These are phyloP conservation scores for Ensete glaucum DNA, from an alignment of 176 grass and related monocot genomes.

Conservation along the genomic window DNA sequence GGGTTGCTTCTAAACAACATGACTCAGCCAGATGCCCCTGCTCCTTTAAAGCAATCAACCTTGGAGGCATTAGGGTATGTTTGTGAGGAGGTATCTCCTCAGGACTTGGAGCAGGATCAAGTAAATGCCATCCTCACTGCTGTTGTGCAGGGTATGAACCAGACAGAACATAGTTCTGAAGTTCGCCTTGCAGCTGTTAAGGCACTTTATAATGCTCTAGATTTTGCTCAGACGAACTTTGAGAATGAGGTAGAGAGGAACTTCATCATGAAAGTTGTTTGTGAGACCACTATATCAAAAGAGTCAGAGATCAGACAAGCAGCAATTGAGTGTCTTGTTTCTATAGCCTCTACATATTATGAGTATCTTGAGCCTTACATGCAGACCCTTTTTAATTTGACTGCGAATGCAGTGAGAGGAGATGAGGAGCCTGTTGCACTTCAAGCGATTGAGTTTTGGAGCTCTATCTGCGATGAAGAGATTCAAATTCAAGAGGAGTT, in stretches of 20 bases:
- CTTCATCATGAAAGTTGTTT: conserved; percentile 89
- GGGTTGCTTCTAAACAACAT: conserved; percentile 54
- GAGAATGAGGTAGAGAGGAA: conserved; percentile 87
- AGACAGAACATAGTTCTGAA: conserved; percentile 48
- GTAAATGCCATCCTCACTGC: conserved; percentile 77
- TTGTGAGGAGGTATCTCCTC: conserved; percentile 78
- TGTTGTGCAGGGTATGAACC: conserved; percentile 77
- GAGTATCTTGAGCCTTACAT: conserved; percentile 56
- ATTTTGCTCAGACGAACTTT: conserved; percentile 83
- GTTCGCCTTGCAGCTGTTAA: conserved; percentile 69
- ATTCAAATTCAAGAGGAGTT: conserved; percentile 64
- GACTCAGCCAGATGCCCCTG: conserved; percentile 39
- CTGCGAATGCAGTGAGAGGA: conserved; percentile 63
- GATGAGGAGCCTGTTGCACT: conserved; percentile 63
- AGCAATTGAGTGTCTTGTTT: conserved; percentile 77
- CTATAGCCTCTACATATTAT: conserved; percentile 87
- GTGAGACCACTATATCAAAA: conserved; percentile 69
- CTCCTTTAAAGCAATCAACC: conserved; percentile 70
- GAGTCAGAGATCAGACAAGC: conserved; percentile 74
- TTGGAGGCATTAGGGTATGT: conserved; percentile 86
- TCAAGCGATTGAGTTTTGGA: conserved; percentile 92
- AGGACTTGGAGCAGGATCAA: conserved; percentile 65
- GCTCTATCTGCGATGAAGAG: conserved; percentile 86
- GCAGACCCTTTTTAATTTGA: conserved; percentile 67
- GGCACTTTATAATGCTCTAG: conserved; percentile 75